Base-by-base conservation (phyloP, 257 asterid species). In the Jasminum sambac region DNA sequence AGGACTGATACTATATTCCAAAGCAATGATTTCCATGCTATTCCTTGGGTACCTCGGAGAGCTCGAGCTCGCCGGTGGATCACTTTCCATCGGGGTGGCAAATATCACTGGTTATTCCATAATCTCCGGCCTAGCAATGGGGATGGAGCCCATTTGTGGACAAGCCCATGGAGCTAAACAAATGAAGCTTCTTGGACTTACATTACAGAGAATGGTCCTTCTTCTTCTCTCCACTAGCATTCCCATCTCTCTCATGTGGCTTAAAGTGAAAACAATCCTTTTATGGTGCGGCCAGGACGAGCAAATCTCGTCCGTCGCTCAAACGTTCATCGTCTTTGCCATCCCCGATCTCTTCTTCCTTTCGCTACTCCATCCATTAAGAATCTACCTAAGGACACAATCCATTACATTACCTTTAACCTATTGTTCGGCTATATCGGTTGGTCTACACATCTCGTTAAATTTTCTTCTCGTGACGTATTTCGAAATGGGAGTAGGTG, bases 81-180 rank as follows among this genome's bases (percentile, higher is more conserved):
- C 99, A 0, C 88, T 94, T 17, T 81, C 99, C 9, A 94, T 91
- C n/a, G 93, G 99, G 2, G 95, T 94, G 9, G 97, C 98, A 2
- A 93, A 93, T 76, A 93, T 93, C 61, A 93, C 95, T 0, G 97
- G 98, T 5, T 93, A 93, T 87, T 93, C 98, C 11, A 90, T 93
- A 8, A 89, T 93, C 74, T 87, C 97, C 1, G 98, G 99, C 21
- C 69, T 94, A 7, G 97, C 99, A 21, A 89, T 94, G 99, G 99
- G 99, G 4, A 94, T 94, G 99, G 99, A 94, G 79, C 97, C 99
- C 23, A 89, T 94, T 11, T 91, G 97, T 74, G 97, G 99, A 13
- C 99, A 94, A 65, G 97, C 99, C 5, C 87, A 81, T 72, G 99
- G 99, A 2, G 96, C 96, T 11, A 91, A 85, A 44, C 91, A 89